Evolutionary conservation across 2,329 filamentous ascomycete genomes (phyloP).

Genomic region (Neofusicoccum ribis): DNA sequence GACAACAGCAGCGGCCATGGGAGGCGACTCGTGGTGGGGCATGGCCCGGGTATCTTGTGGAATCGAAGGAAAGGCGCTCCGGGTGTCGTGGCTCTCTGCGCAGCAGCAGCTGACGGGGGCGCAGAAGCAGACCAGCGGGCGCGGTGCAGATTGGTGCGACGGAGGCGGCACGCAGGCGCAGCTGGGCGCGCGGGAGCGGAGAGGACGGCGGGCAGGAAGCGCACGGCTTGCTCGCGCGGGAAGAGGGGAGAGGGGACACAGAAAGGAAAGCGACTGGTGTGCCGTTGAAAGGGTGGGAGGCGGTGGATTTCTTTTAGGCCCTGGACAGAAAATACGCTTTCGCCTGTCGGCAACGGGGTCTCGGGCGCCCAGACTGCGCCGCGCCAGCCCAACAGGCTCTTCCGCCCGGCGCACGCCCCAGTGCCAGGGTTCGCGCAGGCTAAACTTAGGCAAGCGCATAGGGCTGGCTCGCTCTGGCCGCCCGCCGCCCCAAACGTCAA

Average conservation of each 20-base stretch:
- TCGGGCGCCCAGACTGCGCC: not conserved
- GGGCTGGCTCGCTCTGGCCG: constrained; percentile 9
- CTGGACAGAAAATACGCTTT: constrained; percentile 13
- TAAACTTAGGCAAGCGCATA: constrained; percentile 11
- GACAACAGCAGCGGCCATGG: constrained; percentile 49
- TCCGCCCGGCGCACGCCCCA: not conserved
- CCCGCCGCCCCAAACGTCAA: not conserved
- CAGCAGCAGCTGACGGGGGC: constrained; percentile 12
- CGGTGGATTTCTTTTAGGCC: constrained; percentile 17
- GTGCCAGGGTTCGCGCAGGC: not conserved
- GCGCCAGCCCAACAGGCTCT: constrained; percentile 10
- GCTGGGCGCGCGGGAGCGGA: not conserved
- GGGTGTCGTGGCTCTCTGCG: constrained; percentile 3
- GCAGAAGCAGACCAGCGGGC: not conserved
- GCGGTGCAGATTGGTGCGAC: constrained; percentile 11
- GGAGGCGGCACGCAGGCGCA: constrained; percentile 1
- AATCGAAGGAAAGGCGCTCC: not conserved
- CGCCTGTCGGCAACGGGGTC: constrained; percentile 9
- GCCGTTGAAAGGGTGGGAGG: constrained; percentile 2
- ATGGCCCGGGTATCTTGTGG: constrained; percentile 30
- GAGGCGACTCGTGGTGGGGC: constrained; percentile 54
- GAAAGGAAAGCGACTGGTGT: constrained; percentile 1
- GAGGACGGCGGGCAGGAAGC: not conserved
- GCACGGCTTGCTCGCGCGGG: not conserved
- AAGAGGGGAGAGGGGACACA: not conserved